Conservation (phyloP, 2,329 filamentous ascomycete genomes). For the Colletotrichum graminicola region DNA sequence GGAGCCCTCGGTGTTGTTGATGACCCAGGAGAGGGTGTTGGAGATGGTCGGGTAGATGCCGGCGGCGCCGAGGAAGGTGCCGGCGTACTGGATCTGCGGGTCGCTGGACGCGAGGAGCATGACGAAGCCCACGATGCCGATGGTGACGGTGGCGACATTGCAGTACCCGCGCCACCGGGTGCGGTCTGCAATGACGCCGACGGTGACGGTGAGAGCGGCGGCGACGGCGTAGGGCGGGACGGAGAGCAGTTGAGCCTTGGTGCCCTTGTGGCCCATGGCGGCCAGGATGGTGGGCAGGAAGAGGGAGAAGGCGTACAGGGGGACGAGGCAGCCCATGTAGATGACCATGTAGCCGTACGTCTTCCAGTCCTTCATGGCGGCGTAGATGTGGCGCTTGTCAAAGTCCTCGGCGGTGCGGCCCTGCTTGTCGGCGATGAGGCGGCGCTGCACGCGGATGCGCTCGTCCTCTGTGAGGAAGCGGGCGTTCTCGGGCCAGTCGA, state of each 20-base stretch:
- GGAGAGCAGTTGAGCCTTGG: conserved; percentile 65
- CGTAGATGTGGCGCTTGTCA: conserved; percentile 77
- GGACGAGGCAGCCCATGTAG: conserved; percentile 61
- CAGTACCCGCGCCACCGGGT: conserved; percentile 73
- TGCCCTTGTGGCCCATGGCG: conserved; percentile 50
- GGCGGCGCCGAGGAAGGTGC: conserved; percentile 75
- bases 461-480: conserved; percentile 76
- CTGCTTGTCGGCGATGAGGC: conserved; percentile 77
- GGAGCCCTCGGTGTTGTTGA: conserved; percentile 74
- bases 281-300: conserved; percentile 70
- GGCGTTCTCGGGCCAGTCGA: conserved; percentile 83
- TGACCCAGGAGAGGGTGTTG: conserved; percentile 78
- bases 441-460: conserved; percentile 74
- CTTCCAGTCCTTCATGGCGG: conserved; percentile 82
- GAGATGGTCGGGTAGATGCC: conserved; percentile 79
- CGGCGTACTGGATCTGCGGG: conserved; percentile 73
- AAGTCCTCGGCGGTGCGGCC: conserved; percentile 78
- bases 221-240: conserved; percentile 72
- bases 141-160: conserved; percentile 72
- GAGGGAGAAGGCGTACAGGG: conserved; percentile 66
- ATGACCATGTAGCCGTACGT: conserved; percentile 66
- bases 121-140: conserved; percentile 74
- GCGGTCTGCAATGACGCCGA: conserved; percentile 75
- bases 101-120: conserved; percentile 71
- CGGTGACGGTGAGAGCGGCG: conserved; percentile 69